A percentile compares a stretch with the other conserved stretches of the same genome.
Evolutionary conservation across 2,329 filamentous ascomycete species (phyloP).

Genomic region (Chrysoporthe deuterocubensis): DNA sequence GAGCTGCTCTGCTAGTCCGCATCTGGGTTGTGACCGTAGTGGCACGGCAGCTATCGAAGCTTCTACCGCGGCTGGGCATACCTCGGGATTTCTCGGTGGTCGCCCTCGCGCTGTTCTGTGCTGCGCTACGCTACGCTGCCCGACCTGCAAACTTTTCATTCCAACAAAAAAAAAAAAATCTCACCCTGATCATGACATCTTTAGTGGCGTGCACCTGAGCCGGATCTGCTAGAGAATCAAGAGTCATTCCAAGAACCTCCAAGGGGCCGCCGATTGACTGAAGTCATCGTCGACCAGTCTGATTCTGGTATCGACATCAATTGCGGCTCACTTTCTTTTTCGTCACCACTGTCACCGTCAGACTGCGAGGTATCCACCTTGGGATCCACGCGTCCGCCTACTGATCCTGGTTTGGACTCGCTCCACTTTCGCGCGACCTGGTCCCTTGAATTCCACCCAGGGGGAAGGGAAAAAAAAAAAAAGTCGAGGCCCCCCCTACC

Average conservation of each 20-base stretch:
- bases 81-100: slow-evolving; percentile 8
- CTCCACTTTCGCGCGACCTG: slow-evolving; percentile 24
- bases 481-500: slow-evolving; percentile 12
- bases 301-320: slow-evolving; percentile 3
- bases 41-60: slow-evolving; percentile 7
- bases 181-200: slow-evolving; percentile 7
- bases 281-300: slow-evolving; percentile 10
- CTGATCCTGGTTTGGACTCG: slow-evolving; percentile 7
- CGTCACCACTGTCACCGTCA: slow-evolving; percentile 15
- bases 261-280: not conserved
- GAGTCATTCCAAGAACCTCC: slow-evolving; percentile 5
- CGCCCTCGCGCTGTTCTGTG: slow-evolving; percentile 6
- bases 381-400: slow-evolving; percentile 11
- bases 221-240: slow-evolving; percentile 8
- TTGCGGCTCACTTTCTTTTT: slow-evolving; percentile 4
- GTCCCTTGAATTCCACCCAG: slow-evolving; percentile 12
- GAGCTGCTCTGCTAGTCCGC: slow-evolving; percentile 11
- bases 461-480: slow-evolving; percentile 7
- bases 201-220: slow-evolving; percentile 7
- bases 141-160: slow-evolving; percentile 1
- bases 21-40: slow-evolving; percentile 9
- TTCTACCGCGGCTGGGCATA: slow-evolving; percentile 10
- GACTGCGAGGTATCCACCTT: slow-evolving; percentile 5
- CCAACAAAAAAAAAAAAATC: not conserved
- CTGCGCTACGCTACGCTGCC: slow-evolving; percentile 2